Evolutionary conservation across 371 early-diverging fungal species (phyloP), one percentile per base, ranked within the genome.

Genomic region (Gilbertella persicaria): DNA sequence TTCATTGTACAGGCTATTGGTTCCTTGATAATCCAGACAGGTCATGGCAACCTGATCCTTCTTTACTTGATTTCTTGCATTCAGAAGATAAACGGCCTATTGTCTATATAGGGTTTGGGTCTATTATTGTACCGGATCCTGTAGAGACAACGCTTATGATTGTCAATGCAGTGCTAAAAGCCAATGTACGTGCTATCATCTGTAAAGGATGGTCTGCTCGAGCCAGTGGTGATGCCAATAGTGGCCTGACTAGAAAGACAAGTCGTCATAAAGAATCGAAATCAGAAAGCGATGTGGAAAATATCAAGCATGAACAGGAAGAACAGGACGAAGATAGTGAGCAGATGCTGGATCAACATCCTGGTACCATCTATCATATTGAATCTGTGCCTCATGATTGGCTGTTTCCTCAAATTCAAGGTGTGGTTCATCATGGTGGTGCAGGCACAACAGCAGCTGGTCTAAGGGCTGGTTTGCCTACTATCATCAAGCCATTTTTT

Each of bases 371-470:
- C 40, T 78, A 69, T 25, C 72, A 71, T 45, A 53, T 85, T 39
- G 66, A 81, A 28, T 78, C 84, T 4, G 82, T 86, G 5, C 94
- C 94, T 0, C 94, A 93, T 55, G 93, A 92, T 61, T 93, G 92
- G 92, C 73, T 93, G 25, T 93, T 93, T 60, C 80, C 85, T 2
- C 69, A 75, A 45, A 73, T 92, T n/a, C 73, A 80, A 23, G 91
- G 79, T 13, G 91, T 91, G 4, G 84, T 89, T 0, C 94, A 93
- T 60, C 94, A 93, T 64, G 94, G 94, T 28, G 94, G 94, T 16
- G 90, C 93, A 3, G 94, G 94, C 2, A 93, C 94, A 0, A 84
- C 88, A 1, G 87, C 92, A 4, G 91, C 92, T 6, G 93, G 92
- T 7, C 46, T 92, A 24, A 70, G 88, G 5, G 86, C 85, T 0